Base-by-base conservation (phyloP, 108 stramenopile species). In the Fragilariopsis cylindrus region DNA sequence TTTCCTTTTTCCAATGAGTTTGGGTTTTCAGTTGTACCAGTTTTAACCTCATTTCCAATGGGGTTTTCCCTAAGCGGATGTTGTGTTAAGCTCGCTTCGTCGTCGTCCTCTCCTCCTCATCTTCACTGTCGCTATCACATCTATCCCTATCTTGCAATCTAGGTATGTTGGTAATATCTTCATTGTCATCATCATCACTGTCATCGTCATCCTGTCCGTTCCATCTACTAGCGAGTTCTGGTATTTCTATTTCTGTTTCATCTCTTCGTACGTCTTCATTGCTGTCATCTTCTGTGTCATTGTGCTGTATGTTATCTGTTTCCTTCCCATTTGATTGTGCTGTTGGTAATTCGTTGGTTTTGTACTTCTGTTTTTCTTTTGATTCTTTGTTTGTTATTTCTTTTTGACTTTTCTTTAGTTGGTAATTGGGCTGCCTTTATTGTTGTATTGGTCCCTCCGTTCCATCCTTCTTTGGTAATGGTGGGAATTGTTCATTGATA, bases 211-310 rank as follows among this genome's bases (percentile, higher is more conserved):
- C 21, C 11, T 53, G 11, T 15, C 52, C 52, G 8, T 12, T 66
- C 48, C 44, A 58, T 6, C 58, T 21, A 55, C 85, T 58, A 43
- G 80, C 65, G 54, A 68, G 60, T 12, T 50, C 49, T 3, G 77
- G 73, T 44, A 82, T 65, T 48, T 77, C 54, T 39, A 46, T 48
- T 40, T 82, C 19, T 5, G 81, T 43, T 46, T 76, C 79, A 44
- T 79, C 48, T 11, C 63, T 69, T 43, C 21, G 21, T 21, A 21
- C 21, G 21, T 21, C 21, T 21, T 21, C 21, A 21, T 81, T 84
- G 12, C 81, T 83, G 11, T 77, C 86, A 69, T 87, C 86, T 3
- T 83, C 83, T 4, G 86, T 87, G 63, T 83, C 83, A 54, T 76
- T 21, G 21, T 21, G 21, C 21, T 21, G 21, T 21, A 21, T 21